Evolutionary conservation across 768 basidiomycete genomes (phyloP), one percentile per base, ranked within the genome.

Genomic region (Phylloporus sp.): DNA sequence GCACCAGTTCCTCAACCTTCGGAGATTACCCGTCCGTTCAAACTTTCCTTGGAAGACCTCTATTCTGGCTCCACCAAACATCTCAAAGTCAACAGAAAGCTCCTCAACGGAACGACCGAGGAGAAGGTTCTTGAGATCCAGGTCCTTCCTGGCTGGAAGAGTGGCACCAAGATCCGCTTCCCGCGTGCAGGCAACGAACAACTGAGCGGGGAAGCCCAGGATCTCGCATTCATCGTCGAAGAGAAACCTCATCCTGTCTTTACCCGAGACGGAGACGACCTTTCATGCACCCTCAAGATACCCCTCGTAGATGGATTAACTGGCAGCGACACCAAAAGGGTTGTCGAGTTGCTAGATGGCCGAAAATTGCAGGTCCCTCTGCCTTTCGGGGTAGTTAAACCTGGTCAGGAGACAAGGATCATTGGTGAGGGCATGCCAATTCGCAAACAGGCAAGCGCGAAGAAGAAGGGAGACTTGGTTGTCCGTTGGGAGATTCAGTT

Each of bases 181-280:
- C 82, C 89, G 0, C 80, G 81, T 20, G 86, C 91, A 10, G 92
- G 92, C 3, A 94, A 97, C 68, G 92, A 94, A 61, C 76, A 78
- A 46, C 64, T 73, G 12, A 67, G 55, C 29, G 86, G 87, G 11
- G 86, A 86, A 41, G 67, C 87, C 13, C 92, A 94, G 62, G 91
- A 95, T 66, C 78, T 99, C n/a, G 94, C 94, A 28, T 97, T 99
- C 65, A 82, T 95, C 42, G 82, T 97, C n/a, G 95, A 97, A 69
- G 93, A 97, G 72, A 97, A 95, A 71, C 85, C 86, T 9, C 91
- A 98, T 68, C 69, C 78, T 0, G 67, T 76, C 16, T 97, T 91
- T 70, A 78, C 73, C 52, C 79, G 95, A 22, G 84, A 88, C 8
- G 91, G 87, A 28, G 88, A 95, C 71, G 85, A 97, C 66, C 79